Conservation (phyloP, 2,329 filamentous ascomycete genomes). For the Fusarium caatingaense region DNA sequence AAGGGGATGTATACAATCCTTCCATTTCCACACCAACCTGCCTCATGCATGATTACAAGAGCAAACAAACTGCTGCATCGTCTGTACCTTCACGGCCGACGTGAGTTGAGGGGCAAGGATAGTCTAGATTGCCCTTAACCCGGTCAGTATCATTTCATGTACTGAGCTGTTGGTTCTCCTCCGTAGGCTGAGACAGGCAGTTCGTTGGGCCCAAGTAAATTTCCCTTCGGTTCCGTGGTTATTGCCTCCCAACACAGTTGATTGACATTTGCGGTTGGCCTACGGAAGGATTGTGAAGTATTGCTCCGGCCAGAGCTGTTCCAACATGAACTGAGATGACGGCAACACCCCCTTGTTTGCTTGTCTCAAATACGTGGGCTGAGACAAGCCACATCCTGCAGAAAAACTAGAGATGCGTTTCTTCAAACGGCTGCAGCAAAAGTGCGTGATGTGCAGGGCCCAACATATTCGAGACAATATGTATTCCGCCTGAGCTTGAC, state of each 20-base stretch:
- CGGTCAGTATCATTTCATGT: constrained; percentile 33
- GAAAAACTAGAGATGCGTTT: constrained; percentile 7
- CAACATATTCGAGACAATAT: constrained; percentile 7
- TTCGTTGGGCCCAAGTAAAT: neutral
- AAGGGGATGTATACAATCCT: constrained; percentile 6
- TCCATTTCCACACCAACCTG: constrained; percentile 3
- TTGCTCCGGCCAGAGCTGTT: neutral
- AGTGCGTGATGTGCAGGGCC: constrained; percentile 13
- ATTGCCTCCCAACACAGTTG: neutral
- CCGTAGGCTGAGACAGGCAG: constrained; percentile 50
- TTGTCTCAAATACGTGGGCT: constrained; percentile 2
- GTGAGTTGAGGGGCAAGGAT: constrained; percentile 34
- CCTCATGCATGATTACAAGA: constrained; percentile 26
- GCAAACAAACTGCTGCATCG: constrained; percentile 30
- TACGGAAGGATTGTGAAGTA: neutral
- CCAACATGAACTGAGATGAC: constrained; percentile 2
- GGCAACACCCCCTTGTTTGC: constrained; percentile 24
- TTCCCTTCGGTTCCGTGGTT: constrained; percentile 18
- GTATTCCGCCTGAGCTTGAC: neutral
- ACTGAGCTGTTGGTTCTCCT: constrained; percentile 48
- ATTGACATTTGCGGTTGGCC: constrained; percentile 5
- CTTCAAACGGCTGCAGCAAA: constrained; percentile 11
- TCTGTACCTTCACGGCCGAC: constrained; percentile 14
- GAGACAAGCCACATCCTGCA: constrained; percentile 28
- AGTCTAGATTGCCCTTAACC: constrained; percentile 31